Evolutionary conservation across 164 flowering plant species (phyloP).

Genomic region (Litsea cubeba): DNA sequence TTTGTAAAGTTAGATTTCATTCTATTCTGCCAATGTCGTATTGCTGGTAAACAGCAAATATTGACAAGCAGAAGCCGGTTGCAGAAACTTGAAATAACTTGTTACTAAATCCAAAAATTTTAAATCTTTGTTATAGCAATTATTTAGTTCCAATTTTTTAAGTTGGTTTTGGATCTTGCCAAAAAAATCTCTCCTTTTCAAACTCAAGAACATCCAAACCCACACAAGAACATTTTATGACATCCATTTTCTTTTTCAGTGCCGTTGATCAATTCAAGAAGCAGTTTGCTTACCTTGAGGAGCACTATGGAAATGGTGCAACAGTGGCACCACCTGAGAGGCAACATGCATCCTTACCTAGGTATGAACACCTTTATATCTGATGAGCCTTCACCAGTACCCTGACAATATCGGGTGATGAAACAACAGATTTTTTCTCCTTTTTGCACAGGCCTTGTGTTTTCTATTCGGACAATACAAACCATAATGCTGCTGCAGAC

Average conservation of each 20-base stretch:
- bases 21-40: no score
- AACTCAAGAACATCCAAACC: neutral
- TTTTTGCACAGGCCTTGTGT: slow-evolving; percentile 63
- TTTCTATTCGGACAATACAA: slow-evolving; percentile 55
- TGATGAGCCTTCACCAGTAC: neutral
- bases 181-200: no score
- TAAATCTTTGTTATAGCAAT: no score
- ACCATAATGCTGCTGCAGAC: slow-evolving; percentile 42
- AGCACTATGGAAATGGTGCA: slow-evolving; percentile 87
- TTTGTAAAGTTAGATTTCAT: no score
- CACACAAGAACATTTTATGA: neutral
- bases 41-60: no score
- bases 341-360: slow-evolving; percentile 93
- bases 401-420: neutral
- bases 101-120: no score
- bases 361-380: slow-evolving; percentile 37
- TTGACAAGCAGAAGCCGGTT: no score
- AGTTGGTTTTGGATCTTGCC: no score
- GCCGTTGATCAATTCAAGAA: slow-evolving; percentile 98
- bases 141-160: no score
- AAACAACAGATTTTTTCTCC: neutral
- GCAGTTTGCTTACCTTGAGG: slow-evolving; percentile 97
- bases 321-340: slow-evolving; percentile 80
- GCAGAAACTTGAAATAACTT: no score
- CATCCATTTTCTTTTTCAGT: slow-evolving; percentile 36